These are phyloP conservation scores for Erucastrum elatum DNA, from an alignment of 345 rosid genomes.

Conservation along the genomic window DNA sequence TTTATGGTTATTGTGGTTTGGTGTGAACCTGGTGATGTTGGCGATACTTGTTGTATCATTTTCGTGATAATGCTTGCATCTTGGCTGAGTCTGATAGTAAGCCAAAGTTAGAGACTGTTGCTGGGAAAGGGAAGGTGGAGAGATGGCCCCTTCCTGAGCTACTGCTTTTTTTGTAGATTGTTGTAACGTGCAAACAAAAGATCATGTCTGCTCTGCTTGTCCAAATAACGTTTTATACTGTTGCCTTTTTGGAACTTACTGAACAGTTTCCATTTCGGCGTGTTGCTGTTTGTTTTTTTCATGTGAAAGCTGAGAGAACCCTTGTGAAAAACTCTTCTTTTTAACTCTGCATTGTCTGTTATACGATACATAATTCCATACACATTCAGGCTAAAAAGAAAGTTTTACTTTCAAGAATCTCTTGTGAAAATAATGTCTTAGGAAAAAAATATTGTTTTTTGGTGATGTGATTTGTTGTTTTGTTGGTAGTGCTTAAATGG, in stretches of 20 bases:
- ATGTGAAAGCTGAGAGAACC: conserved; percentile 8
- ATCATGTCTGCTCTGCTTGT: background rate
- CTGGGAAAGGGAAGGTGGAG: conserved; percentile 22
- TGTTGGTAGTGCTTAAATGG: conserved; percentile 27
- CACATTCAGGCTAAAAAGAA: conserved; percentile 9
- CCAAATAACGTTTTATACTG: background rate
- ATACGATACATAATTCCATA: background rate
- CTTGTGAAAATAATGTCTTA: background rate
- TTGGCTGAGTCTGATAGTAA: conserved; percentile 31
- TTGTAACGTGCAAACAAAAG: background rate
- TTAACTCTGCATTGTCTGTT: conserved; percentile 9
- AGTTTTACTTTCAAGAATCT: conserved; percentile 24
- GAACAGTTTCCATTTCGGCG: conserved; percentile 15
- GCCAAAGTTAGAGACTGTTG: conserved; percentile 29
- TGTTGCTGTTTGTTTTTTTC: conserved; percentile 27
- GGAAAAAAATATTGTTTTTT: background rate
- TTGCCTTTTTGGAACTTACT: background rate
- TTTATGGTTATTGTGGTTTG: conserved; percentile 13
- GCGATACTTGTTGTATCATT: conserved; percentile 19
- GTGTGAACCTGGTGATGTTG: conserved; percentile 13
- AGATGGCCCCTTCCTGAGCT: background rate
- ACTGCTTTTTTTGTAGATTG: background rate
- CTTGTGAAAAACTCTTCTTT: background rate
- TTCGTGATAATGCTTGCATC: conserved; percentile 20
- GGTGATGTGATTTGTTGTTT: conserved; percentile 36